Base-by-base conservation (phyloP, 345 rosid genomes). In the Populus tremula region DNA sequence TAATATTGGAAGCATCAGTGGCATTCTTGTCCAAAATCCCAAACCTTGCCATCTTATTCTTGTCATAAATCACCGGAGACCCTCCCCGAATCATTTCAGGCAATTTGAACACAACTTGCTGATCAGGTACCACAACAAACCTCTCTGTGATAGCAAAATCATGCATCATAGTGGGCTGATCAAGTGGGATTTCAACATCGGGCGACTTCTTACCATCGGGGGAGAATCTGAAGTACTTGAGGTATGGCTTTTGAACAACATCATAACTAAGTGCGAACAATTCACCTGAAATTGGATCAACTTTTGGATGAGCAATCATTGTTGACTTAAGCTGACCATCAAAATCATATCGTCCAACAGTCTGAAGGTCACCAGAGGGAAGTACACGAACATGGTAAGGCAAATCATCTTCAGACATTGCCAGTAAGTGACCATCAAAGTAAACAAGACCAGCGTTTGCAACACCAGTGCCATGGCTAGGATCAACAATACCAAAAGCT, bases 231-330 rank as follows among this genome's bases (percentile, higher is more conserved):
- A 93, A 92, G 89, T 90, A 93, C 56, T 92, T 93, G 33, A 93
- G 79, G 82, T 89, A 91, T 0, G 98, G 97, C 68, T 91, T 90
- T 33, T 87, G 82, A 4, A 93, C 87, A 69, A 92, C 97, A 80
- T 93, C 94, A 77, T 93, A 93, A 86, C 98, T 93, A 1, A 93
- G 81, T 21, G 92, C 91, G 39, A 91, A 93, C 21, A 93, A 79
- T 66, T 93, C 92, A 7, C 90, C 90, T 1, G 93, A 82, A 67
- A 75, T 85, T 3, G 97, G 97, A 77, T 93, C 98, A 71, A 93
- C 72, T 79, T 93, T 93, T 8, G 98, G 98, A 86, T 93, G 98
- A 72, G 98, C 98, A 36, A 93, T 93, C 98, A 93, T 93, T 18
- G 93, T 88, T 72, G 89, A 87, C 25, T 87, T 77, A 1, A 93